Percentiles rank a stretch among this genome's conserved stretches.
phyloP scores from a whole-genome alignment of 2,329 filamentous ascomycete genomes.

The Nemania sp. region DNA sequence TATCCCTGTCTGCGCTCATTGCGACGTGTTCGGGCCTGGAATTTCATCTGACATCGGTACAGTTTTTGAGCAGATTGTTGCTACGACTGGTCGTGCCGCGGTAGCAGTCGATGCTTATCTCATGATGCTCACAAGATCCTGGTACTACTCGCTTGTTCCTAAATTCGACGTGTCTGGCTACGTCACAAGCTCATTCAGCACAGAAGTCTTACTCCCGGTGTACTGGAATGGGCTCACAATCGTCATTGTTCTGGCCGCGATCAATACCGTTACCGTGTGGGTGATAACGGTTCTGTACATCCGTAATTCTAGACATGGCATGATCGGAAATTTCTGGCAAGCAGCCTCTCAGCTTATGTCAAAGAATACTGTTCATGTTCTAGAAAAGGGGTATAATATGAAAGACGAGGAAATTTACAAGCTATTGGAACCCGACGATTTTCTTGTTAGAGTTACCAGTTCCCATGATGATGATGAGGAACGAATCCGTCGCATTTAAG shows the following conservation, averaged over 20 bases:
- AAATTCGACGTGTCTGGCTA: slow-evolving; percentile 5
- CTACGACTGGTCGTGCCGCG: background rate
- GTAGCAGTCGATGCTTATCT: slow-evolving; percentile 9
- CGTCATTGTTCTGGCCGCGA: background rate
- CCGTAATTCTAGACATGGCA: background rate
- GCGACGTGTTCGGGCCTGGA: background rate
- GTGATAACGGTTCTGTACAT: background rate
- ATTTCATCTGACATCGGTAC: background rate
- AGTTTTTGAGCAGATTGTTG: slow-evolving; percentile 6
- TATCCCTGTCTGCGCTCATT: background rate
- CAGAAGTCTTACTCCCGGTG: background rate
- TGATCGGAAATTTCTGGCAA: slow-evolving; percentile 4
- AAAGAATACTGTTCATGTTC: background rate
- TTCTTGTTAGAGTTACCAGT: background rate
- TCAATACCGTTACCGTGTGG: background rate
- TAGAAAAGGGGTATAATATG: background rate
- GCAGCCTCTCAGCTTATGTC: background rate
- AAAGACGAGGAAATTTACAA: slow-evolving; percentile 4
- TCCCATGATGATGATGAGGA: too few relatives aligned
- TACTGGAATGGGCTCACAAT: background rate
- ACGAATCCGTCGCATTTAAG: too few relatives aligned
- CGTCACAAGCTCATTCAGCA: background rate
- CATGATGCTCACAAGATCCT: background rate
- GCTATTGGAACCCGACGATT: slow-evolving; percentile 7
- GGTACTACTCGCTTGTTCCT: slow-evolving; percentile 6